A percentile compares a stretch with the other conserved stretches of the same genome.
phyloP scores from a whole-genome alignment of 495 filamentous ascomycete species.

The Tuber aestivum region DNA sequence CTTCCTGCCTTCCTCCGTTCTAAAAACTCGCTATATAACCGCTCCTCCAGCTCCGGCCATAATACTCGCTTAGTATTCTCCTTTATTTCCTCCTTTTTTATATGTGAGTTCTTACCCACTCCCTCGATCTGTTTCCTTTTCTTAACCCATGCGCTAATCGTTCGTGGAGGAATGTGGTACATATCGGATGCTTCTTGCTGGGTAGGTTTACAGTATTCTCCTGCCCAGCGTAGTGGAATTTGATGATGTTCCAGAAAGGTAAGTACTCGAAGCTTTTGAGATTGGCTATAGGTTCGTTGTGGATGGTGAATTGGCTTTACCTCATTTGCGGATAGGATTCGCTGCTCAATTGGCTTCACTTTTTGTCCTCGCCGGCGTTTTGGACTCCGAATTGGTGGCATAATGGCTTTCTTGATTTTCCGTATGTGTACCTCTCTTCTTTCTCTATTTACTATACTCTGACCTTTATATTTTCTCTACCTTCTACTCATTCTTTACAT shows the following conservation, averaged over 20 bases:
- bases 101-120: neutral
- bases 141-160: neutral
- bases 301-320: constrained; percentile 6
- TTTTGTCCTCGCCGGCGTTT: neutral
- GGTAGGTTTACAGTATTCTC: constrained; percentile 3
- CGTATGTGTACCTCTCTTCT: too few relatives aligned
- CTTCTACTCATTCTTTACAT: too few relatives aligned
- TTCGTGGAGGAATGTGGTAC: constrained; percentile 9
- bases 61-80: too few relatives aligned
- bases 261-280: constrained; percentile 12
- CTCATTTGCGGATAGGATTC: neutral
- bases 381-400: too few relatives aligned
- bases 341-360: neutral
- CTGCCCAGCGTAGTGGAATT: neutral
- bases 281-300: constrained; percentile 6
- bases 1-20: neutral
- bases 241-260: constrained; percentile 10
- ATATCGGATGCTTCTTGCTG: constrained; percentile 4
- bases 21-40: neutral
- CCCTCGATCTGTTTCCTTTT: constrained; percentile 1
- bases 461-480: too few relatives aligned
- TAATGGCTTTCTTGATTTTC: too few relatives aligned
- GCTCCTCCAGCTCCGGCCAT: neutral
- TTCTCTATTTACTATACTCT: too few relatives aligned
- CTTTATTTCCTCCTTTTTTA: neutral